Evolutionary conservation across 2,329 filamentous ascomycete genomes (phyloP).

Genomic region (Stagonosporopsis cucurbitacearum): DNA sequence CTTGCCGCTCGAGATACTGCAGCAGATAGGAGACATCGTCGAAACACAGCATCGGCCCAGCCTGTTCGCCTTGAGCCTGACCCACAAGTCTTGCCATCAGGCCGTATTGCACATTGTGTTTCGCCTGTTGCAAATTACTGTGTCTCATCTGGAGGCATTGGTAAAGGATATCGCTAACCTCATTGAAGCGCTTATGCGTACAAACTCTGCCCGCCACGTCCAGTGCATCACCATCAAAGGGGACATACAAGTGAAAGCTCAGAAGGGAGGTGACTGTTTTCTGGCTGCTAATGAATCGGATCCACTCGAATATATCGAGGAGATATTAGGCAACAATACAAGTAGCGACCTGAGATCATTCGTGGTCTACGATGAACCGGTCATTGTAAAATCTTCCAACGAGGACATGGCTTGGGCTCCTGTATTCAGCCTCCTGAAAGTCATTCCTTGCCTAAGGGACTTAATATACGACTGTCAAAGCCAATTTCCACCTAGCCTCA

Average conservation of each 20-base stretch:
- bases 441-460: slow-evolving; percentile 19
- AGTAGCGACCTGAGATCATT: neutral
- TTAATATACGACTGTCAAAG: slow-evolving; percentile 31
- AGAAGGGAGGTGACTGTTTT: neutral
- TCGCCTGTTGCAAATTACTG: slow-evolving; percentile 17
- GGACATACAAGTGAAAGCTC: slow-evolving; percentile 14
- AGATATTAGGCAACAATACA: slow-evolving; percentile 22
- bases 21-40: slow-evolving; percentile 27
- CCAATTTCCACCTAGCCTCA: slow-evolving; percentile 29
- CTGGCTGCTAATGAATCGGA: neutral
- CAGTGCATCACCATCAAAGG: slow-evolving; percentile 26
- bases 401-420: slow-evolving; percentile 32
- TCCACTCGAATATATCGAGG: slow-evolving; percentile 11
- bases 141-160: slow-evolving; percentile 19
- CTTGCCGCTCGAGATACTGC: slow-evolving; percentile 26
- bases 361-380: slow-evolving; percentile 25
- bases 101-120: slow-evolving; percentile 22
- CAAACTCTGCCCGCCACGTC: slow-evolving; percentile 25
- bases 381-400: slow-evolving; percentile 24
- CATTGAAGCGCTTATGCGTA: slow-evolving; percentile 19
- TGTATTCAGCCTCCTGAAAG: slow-evolving; percentile 22
- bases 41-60: slow-evolving; percentile 24
- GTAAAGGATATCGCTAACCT: slow-evolving; percentile 19
- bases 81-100: slow-evolving; percentile 26
- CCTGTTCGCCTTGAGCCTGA: slow-evolving; percentile 24